Evolutionary conservation across 768 basidiomycete genomes (phyloP), one percentile per base, ranked within the genome.

Genomic region (Coprinopsis strossmayeri): DNA sequence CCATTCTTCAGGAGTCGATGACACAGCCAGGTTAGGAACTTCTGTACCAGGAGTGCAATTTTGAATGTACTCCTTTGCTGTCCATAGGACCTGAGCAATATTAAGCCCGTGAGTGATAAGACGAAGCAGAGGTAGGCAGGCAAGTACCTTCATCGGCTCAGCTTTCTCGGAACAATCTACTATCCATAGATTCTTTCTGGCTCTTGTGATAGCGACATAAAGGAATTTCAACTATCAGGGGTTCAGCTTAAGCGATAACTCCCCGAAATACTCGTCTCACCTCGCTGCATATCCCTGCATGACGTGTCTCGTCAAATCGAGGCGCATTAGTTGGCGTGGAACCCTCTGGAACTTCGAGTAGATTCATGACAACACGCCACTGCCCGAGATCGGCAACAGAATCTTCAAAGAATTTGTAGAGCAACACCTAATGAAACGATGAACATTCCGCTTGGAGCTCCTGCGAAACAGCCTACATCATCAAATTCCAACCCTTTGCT

Each of bases 381-480:
- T 79, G 79, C 0, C 75, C 61, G 1, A 59, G 48, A 34, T 72
- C 72, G 1, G 76, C 62, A 0, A 57, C 54, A 0, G 87, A 88
- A 53, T 84, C 82, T 21, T 77, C 72, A 55, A 89, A 89, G 62
- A 87, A 87, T 53, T 89, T 80, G 55, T 81, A 87, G 10, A 89
- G 56, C 2, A 89, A 67, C 3, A 89, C 84, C 84, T 87, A 48
- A 7, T 13, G 2, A 37, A 3, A 46, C n/a, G 15, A 15, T 15
- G 25, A 17, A 37, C 7, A 23, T 20, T 1, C 34, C 7, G 26
- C 10, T 27, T 15, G 46, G 24, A 38, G 37, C 37, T 9, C 7
- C 15, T 2, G 12, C 21, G 13, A 45, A 20, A 11, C 11, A n/a
- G 24, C 62, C 35, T 43, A 81, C 82, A 54, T 84, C 81, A 53